Evolutionary conservation across 2,329 filamentous ascomycete species (phyloP).

Genomic region (Cladorrhinum sp.): DNA sequence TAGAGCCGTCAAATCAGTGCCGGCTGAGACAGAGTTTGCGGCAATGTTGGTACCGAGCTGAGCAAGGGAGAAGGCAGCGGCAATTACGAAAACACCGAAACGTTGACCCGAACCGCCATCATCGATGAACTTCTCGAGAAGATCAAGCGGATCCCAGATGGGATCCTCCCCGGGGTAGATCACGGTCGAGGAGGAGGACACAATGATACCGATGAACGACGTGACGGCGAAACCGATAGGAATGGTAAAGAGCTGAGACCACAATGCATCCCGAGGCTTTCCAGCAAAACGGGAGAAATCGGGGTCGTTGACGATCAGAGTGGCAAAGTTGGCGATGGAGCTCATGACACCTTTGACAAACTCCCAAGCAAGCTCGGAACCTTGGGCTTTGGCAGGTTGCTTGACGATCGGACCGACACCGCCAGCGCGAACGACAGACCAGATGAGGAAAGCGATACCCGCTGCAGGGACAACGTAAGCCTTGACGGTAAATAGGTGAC

Average conservation of each 20-base stretch:
- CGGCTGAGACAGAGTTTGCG: slow-evolving; percentile 79
- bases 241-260: slow-evolving; percentile 75
- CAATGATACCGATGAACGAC: slow-evolving; percentile 79
- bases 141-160: slow-evolving; percentile 70
- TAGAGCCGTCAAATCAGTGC: slow-evolving; percentile 78
- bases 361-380: slow-evolving; percentile 72
- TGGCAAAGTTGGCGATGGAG: slow-evolving; percentile 86
- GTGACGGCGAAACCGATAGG: slow-evolving; percentile 72
- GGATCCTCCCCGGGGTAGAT: slow-evolving; percentile 63
- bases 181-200: slow-evolving; percentile 68
- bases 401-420: slow-evolving; percentile 80
- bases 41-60: slow-evolving; percentile 86
- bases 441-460: slow-evolving; percentile 83
- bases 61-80: slow-evolving; percentile 68
- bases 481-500: slow-evolving; percentile 89
- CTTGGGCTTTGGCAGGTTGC: slow-evolving; percentile 60
- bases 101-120: slow-evolving; percentile 66
- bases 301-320: slow-evolving; percentile 77
- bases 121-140: slow-evolving; percentile 65
- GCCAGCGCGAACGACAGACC: slow-evolving; percentile 77
- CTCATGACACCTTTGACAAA: slow-evolving; percentile 85
- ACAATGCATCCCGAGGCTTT: slow-evolving; percentile 72
- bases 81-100: slow-evolving; percentile 73
- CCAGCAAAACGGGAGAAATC: slow-evolving; percentile 82
- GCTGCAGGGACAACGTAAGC: slow-evolving; percentile 78